phyloP scores from a whole-genome alignment of 2,329 filamentous ascomycete genomes.

The Xylariales sp. region DNA sequence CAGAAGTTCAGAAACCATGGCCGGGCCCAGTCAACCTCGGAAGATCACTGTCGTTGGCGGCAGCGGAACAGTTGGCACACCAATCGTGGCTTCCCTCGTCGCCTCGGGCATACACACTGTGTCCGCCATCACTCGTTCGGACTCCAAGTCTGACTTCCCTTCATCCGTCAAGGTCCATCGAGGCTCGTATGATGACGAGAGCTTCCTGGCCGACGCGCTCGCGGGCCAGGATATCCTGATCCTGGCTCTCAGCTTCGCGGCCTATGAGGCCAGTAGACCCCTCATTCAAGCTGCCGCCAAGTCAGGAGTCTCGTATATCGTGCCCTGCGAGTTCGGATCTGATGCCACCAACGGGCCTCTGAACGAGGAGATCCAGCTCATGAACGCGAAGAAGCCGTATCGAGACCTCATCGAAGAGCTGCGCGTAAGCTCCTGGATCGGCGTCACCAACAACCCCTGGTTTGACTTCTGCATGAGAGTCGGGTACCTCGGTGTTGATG shows the following conservation, averaged over 20 bases:
- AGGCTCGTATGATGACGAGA: constrained; percentile 19
- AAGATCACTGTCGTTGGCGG: background rate
- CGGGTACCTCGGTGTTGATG: constrained; percentile 28
- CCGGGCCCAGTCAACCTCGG: background rate
- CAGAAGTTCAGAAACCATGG: no score
- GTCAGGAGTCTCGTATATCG: constrained; percentile 25
- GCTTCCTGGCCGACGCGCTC: constrained; percentile 23
- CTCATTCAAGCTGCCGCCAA: constrained; percentile 28
- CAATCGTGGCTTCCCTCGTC: background rate
- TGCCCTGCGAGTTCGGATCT: constrained; percentile 28
- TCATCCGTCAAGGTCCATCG: constrained; percentile 13
- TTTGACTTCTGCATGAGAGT: constrained; percentile 25
- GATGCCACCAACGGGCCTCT: constrained; percentile 20
- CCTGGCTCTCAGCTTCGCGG: constrained; percentile 19
- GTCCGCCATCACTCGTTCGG: constrained; percentile 26
- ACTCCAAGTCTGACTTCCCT: constrained; percentile 18
- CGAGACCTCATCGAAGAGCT: constrained; percentile 25
- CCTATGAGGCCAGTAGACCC: constrained; percentile 18
- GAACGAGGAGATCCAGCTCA: constrained; percentile 17
- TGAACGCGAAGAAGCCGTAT: constrained; percentile 20
- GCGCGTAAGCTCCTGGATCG: constrained; percentile 27
- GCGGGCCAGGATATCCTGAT: constrained; percentile 30
- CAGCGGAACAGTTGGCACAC: background rate
- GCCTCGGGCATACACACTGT: constrained; percentile 20
- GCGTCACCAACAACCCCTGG: constrained; percentile 28